Evolutionary conservation across 176 grass and related monocot species (phyloP), one percentile per base, ranked within the genome.

Genomic region (Saccharum officinarum): DNA sequence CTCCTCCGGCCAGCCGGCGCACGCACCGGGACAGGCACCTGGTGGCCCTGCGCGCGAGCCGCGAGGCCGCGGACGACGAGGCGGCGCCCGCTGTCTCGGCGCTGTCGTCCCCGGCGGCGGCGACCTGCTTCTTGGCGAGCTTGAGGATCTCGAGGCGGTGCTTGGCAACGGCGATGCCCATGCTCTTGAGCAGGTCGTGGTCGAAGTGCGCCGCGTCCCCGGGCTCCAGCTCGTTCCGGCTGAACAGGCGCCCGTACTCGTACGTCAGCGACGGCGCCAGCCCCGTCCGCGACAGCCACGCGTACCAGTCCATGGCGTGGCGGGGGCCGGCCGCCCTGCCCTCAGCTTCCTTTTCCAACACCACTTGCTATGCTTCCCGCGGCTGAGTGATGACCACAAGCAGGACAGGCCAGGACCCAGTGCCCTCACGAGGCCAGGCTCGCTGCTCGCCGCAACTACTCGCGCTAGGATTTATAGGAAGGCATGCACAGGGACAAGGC

Each of bases 141-240:
- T 90, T 90, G 82, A 93, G 91, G 67, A 90, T 90, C 68, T 97
- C 85, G 22, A 97, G 89, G 41, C 94, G 83, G 92, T 97, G 94
- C 88, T 97, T 97, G 71, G 94, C 94, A 26, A 94, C 61, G 82
- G 85, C 87, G 85, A 97, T 90, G 71, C 94, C 94, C 94, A 97
- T 97, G 92, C 94, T 97, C 86, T 91, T 93, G 77, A 97, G 92
- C 73, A 97, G 90, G 84, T 97, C 94, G 74, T 97, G 94, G 82
- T 97, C 90, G 85, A 97, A 97, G 79, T 93, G 79, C 2, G 69
- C 71, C n/a, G 92, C 78, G 78, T 97, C 94, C 15, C 86, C 78
- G 25, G 83, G 81, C 86, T 93, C 91, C 67, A 97, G 91, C 84
- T 93, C 89, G 83, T 97, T 97, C 26, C 67, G 78, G 81, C 75